Percentiles rank a stretch among this genome's conserved stretches.
Conservation (phyloP, 2,329 filamentous ascomycete species). For the Diaporthe caulivora region DNA sequence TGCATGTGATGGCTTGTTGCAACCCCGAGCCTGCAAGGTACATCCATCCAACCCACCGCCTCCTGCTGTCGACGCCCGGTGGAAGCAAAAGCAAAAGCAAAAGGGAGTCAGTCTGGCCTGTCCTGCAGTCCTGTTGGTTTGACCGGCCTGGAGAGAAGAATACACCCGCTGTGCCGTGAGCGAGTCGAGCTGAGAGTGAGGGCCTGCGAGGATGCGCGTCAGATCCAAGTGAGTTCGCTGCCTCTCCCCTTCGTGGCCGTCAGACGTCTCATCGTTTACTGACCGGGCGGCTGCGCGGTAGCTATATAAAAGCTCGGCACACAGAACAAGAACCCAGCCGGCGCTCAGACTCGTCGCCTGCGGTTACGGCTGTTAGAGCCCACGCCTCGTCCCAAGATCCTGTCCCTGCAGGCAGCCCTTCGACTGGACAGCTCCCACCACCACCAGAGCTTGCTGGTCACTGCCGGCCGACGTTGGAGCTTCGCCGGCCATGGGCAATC, state of each 20-base stretch:
- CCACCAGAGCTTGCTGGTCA: not conserved
- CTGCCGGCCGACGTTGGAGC: slow-evolving; percentile 20
- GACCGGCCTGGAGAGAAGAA: not conserved
- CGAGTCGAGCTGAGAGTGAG: not conserved
- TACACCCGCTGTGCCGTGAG: not conserved
- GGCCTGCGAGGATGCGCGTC: not conserved
- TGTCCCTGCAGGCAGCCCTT: slow-evolving; percentile 7
- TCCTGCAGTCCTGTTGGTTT: not conserved
- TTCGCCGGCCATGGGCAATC: slow-evolving; percentile 13
- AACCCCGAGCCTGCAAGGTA: slow-evolving; percentile 29
- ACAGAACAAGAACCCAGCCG: slow-evolving; percentile 8
- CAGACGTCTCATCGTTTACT: not conserved
- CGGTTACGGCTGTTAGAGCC: slow-evolving; percentile 21
- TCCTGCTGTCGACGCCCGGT: slow-evolving; percentile 24
- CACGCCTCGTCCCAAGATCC: slow-evolving; percentile 19
- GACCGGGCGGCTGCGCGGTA: not conserved
- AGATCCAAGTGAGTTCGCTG: not conserved
- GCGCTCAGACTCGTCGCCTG: slow-evolving; percentile 18
- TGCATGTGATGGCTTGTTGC: slow-evolving; percentile 28
- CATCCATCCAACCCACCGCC: slow-evolving; percentile 22
- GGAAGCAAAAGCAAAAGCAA: not conserved
- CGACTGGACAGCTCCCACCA: slow-evolving; percentile 23
- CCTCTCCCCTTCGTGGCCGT: not conserved
- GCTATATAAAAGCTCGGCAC: slow-evolving; percentile 7
- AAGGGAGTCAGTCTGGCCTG: not conserved